Evolutionary conservation across 371 early-diverging fungal species (phyloP), one percentile per base, ranked within the genome.

Genomic region (Lichtheimia ramosa): DNA sequence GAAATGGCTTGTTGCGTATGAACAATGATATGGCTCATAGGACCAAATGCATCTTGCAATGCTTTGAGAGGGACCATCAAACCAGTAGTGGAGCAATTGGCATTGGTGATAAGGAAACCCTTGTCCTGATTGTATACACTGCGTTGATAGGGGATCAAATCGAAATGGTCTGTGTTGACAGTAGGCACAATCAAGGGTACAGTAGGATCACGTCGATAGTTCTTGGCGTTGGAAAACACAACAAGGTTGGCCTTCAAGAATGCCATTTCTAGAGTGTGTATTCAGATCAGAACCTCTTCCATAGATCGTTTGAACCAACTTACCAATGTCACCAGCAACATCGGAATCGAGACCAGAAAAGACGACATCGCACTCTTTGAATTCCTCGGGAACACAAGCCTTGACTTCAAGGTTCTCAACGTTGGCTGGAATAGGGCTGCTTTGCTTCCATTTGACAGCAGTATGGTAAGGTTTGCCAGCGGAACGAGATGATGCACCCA

Each of bases 81-180:
- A 49, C 97, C 97, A 1, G 97, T 92, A 56, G 97, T 93, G 27
- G 97, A 95, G 82, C 98, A 98, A 79, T 98, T 98, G 64, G 97
- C 93, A 78, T 96, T 98, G 41, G 98, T 96, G 66, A 97, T 89
- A 18, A 98, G 68, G 74, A 94, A 94, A 43, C 98, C 98, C 71
- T 87, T 90, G 50, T 70, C 68, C 50, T 86, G 78, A 23, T 73
- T 67, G 62, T 86, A 79, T n/a, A 77, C 62, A 7, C 67, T 55
- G n/a, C 92, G 85, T 70, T 95, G 94, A 61, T 88, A 82, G n/a
- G 86, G 69, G 43, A 94, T 77, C 28, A 95, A 66, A 51, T 87
- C 87, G 65, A 96, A 87, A 68, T 97, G 97, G 40, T 86, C 79
- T 0, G 95, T 63, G 73, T 98, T 98, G 65, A 90, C 96, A 20